Base-by-base conservation (phyloP, 108 stramenopile genomes). In the Skeletonema potamos region DNA sequence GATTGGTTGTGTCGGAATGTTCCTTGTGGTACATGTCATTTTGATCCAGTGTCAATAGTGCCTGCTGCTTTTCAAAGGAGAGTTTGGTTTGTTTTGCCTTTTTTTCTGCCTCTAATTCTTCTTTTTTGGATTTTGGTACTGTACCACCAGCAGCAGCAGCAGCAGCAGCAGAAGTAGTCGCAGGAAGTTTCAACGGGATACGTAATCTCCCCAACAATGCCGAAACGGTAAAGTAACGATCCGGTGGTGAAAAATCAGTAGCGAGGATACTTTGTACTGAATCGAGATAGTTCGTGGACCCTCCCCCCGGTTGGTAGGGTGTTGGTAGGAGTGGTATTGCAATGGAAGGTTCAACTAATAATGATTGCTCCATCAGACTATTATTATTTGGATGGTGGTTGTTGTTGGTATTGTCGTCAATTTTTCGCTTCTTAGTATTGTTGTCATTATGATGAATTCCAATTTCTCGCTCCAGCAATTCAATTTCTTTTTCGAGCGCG, bases 191-290 rank as follows among this genome's bases (percentile, higher is more conserved):
- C 73, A 92, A 60, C 6, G 86, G 88, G 17, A 88, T 86, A n/a
- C 89, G 84, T 8, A 95, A 60, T 71, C 93, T 54, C 41, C 93
- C 93, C 24, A 95, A 34, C 28, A 95, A 48, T 9, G 90, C 85
- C 4, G 87, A 87, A 12, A 92, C 82, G 12, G 90, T 89, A 70
- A 82, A 95, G 66, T 83, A 88, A 33, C 78, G 62, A 77, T 91
- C 90, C 1, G 87, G 76, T 22, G 93, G 87, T n/a, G 89, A 72
- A 26, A 92, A 76, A 41, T 89, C 89, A 2, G 83, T 79, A 0
- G 62, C 69, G 22, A 95, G 46, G 51, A 92, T 87, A n/a, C 59
- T 41, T 33, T 88, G 73, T 17, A 83, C 74, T 2, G 62, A 26
- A 17, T 60, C 66, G 36, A 79, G 46, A 65, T 77, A 70, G 33